A percentile compares a stretch with the other conserved stretches of the same genome.
Conservation (phyloP, 805 yeast genomes). For the Lachancea dasiensis region DNA sequence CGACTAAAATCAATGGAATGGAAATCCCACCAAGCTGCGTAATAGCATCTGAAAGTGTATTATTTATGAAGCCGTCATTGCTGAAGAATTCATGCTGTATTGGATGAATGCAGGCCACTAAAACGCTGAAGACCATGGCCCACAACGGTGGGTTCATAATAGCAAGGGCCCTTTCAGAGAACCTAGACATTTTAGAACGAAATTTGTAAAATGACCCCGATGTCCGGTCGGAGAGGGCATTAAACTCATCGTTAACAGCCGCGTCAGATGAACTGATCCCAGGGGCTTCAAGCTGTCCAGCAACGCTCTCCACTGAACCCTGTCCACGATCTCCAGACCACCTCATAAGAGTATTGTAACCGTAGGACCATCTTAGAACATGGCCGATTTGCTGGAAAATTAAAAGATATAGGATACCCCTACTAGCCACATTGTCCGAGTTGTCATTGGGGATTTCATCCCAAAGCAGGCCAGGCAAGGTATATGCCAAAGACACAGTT, state of each 20-base stretch:
- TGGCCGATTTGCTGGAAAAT: slow-evolving; percentile 82
- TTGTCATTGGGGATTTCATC: slow-evolving; percentile 61
- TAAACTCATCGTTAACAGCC: background rate
- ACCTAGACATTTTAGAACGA: slow-evolving; percentile 8
- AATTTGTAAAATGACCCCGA: slow-evolving; percentile 16
- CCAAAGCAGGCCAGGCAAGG: slow-evolving; percentile 73
- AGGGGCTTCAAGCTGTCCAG: slow-evolving; percentile 7
- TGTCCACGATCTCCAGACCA: slow-evolving; percentile 33
- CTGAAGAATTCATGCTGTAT: slow-evolving; percentile 54
- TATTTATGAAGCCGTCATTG: slow-evolving; percentile 54
- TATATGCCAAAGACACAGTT: slow-evolving; percentile 70
- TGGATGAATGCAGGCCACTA: slow-evolving; percentile 61
- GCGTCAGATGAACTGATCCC: slow-evolving; percentile 1
- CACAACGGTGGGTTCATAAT: slow-evolving; percentile 80
- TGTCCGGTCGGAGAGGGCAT: slow-evolving; percentile 6
- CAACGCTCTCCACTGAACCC: slow-evolving; percentile 1
- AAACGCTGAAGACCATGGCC: slow-evolving; percentile 63
- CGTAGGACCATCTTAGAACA: slow-evolving; percentile 83
- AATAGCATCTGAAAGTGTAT: slow-evolving; percentile 59
- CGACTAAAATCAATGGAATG: slow-evolving; percentile 69
- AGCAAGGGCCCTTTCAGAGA: slow-evolving; percentile 27
- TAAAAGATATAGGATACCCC: slow-evolving; percentile 68
- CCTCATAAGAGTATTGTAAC: slow-evolving; percentile 62
- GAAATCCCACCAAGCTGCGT: slow-evolving; percentile 67
- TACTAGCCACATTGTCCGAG: slow-evolving; percentile 64